Evolutionary conservation across 352 stramenopile genomes (phyloP), one percentile per base, ranked within the genome.

Genomic region (Phytopythium chamaehyphon): DNA sequence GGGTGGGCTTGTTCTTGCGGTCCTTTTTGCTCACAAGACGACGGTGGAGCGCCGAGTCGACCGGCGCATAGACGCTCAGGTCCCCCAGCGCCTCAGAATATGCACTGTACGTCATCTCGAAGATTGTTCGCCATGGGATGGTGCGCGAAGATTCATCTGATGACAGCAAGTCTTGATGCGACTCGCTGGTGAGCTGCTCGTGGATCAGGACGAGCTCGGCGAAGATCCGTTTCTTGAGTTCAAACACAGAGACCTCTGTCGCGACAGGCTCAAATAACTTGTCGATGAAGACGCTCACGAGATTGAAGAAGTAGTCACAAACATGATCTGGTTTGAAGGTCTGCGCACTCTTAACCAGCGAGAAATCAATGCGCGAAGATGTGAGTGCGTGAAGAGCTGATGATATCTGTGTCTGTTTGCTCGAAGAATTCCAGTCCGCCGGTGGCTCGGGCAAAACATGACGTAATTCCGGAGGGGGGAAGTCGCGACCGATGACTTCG

Each of bases 191-290:
- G 18, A 53, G 3, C 7, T 18, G 31, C 36, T 80, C 64, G 42
- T 89, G 77, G 19, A 88, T 57, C 7, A 76, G 72, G 3, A 89
- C 51, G 23, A 91, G 55, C 11, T 60, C 37, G 19, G 53, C 61
- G 46, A 78, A 86, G n/a, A 89, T 47, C 2, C 62, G 48, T 19
- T 76, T 83, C 62, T 91, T 89, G 9, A 91, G 50, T 43, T 91
- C 80, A 11, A 64, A 71, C 15, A 68, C 71, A 23, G 77, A 87
- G n/a, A 88, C 53, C 6, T 47, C 10, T n/a, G 16, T 15, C 14
- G 4, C 26, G 53, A 55, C 58, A 10, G 55, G 67, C 16, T 52
- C 50, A 47, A 88, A 91, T 1, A 91, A 35, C 16, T 31, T 54
- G 42, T 91, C 76, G 37, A 91, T 71, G 33, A 88, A 82, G 6